These are phyloP conservation scores for Taiozyma sp. DNA, from an alignment of 1,139 yeast genomes.

Conservation along the genomic window DNA sequence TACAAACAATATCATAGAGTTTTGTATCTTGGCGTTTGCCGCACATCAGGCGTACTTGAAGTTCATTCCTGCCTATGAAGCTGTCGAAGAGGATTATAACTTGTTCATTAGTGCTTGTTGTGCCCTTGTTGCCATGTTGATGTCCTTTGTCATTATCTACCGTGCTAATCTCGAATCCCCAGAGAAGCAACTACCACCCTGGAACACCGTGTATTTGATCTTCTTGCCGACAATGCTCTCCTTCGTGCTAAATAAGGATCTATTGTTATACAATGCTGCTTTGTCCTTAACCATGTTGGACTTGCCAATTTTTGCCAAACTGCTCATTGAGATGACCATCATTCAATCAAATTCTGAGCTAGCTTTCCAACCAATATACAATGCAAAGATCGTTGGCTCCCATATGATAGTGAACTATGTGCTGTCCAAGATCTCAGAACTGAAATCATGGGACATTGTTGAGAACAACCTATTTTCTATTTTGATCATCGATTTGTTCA, in stretches of 20 bases:
- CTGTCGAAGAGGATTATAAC: conserved; percentile 10
- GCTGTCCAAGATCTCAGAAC: conserved; percentile 26
- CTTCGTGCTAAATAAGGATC: conserved; percentile 14
- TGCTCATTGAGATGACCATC: conserved; percentile 19
- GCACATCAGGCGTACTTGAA: conserved; percentile 11
- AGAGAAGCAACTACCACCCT: conserved; percentile 14
- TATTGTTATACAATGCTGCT: conserved; percentile 20
- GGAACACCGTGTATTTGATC: conserved; percentile 21
- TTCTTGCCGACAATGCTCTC: conserved; percentile 18
- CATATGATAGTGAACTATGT: conserved; percentile 23
- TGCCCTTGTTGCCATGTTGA: conserved; percentile 18
- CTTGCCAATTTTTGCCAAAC: conserved; percentile 17
- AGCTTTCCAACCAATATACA: conserved; percentile 5
- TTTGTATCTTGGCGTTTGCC: conserved; percentile 12
- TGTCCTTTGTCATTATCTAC: conserved; percentile 15
- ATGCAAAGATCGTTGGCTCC: conserved; percentile 21
- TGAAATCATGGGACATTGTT: conserved; percentile 31
- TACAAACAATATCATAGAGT: conserved; percentile 14
- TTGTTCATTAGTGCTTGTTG: conserved; percentile 16
- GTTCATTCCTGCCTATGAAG: conserved; percentile 3
- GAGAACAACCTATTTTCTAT: conserved; percentile 34
- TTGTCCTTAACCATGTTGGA: conserved; percentile 17
- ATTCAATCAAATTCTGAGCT: conserved; percentile 19
- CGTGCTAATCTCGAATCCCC: conserved; percentile 7
- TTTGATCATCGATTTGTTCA: conserved; percentile 28